These are phyloP conservation scores for Rhytidhysteron rufulum DNA, from an alignment of 2,329 filamentous ascomycete genomes.

Conservation along the genomic window DNA sequence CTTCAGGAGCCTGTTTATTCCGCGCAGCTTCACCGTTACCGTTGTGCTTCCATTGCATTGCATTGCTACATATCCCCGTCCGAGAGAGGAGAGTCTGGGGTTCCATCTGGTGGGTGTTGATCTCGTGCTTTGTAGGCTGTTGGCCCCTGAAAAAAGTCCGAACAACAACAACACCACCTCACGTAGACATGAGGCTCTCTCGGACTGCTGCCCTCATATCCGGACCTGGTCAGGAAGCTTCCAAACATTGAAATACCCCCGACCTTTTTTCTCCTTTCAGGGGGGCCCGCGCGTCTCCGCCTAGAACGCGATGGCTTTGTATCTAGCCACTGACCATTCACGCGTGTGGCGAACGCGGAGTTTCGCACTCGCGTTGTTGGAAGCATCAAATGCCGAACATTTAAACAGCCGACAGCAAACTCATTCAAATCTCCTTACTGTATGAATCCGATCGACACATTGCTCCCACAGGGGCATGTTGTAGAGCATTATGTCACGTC, in stretches of 20 bases:
- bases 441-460: constrained; percentile 64
- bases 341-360: constrained; percentile 40
- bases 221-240: constrained; percentile 29
- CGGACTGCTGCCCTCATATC: no score
- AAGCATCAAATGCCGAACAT: constrained; percentile 68
- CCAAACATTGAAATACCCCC: constrained; percentile 43
- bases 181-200: no score
- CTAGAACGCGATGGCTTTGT: constrained; percentile 21
- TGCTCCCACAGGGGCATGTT: constrained; percentile 64
- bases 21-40: no score
- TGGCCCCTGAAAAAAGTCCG: neutral
- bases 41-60: neutral
- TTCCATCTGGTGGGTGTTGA: neutral
- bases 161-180: constrained; percentile 4
- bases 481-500: constrained; percentile 66
- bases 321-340: constrained; percentile 16
- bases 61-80: neutral
- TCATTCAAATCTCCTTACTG: constrained; percentile 46
- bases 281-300: constrained; percentile 5
- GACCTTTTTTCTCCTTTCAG: constrained; percentile 12
- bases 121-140: neutral
- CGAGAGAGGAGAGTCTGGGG: neutral
- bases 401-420: constrained; percentile 66
- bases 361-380: constrained; percentile 79
- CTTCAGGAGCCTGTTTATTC: no score